Conservation (phyloP, 2,329 filamentous ascomycete species). For the Lasiodiplodia sp. region DNA sequence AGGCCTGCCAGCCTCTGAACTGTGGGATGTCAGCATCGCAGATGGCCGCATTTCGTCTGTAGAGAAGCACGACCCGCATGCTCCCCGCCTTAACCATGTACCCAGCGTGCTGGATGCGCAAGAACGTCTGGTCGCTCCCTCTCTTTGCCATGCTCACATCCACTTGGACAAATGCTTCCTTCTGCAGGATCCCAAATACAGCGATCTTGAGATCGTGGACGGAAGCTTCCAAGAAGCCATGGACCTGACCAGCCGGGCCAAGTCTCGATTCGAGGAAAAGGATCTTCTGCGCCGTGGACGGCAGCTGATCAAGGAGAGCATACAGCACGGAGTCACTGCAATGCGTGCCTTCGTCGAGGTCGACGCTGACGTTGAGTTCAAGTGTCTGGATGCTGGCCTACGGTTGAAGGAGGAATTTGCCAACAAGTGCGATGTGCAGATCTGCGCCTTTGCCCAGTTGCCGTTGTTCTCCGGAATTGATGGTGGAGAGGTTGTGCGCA, state of each 20-base stretch:
- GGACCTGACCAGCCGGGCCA: conserved; percentile 64
- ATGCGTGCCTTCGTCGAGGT: conserved; percentile 77
- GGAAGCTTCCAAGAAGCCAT: conserved; percentile 74
- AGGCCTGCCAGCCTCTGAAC: conserved; percentile 37
- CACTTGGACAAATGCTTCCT: conserved; percentile 74
- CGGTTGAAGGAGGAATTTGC: conserved; percentile 63
- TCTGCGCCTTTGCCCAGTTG: conserved; percentile 76
- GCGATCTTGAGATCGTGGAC: conserved; percentile 64
- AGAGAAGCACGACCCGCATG: conserved; percentile 38
- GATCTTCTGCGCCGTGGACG: conserved; percentile 71
- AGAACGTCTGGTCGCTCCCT: conserved; percentile 57
- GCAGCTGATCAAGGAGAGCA: conserved; percentile 70
- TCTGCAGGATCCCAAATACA: conserved; percentile 65
- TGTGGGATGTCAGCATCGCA: conserved; percentile 48
- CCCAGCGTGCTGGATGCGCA: conserved; percentile 50
- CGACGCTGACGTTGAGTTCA: conserved; percentile 66
- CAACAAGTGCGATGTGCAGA: conserved; percentile 65
- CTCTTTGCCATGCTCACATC: conserved; percentile 75
- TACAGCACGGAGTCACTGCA: conserved; percentile 69
- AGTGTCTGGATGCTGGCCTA: conserved; percentile 65
- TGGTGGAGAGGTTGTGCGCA: conserved; percentile 59
- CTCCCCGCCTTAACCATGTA: conserved; percentile 13
- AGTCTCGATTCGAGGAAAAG: conserved; percentile 65
- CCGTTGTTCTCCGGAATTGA: conserved; percentile 66
- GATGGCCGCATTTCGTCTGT: conserved; percentile 45